A percentile compares a stretch with the other conserved stretches of the same genome.
These are phyloP conservation scores for Penicillium bovifimosum DNA, from an alignment of 495 filamentous ascomycete genomes.

Conservation along the genomic window DNA sequence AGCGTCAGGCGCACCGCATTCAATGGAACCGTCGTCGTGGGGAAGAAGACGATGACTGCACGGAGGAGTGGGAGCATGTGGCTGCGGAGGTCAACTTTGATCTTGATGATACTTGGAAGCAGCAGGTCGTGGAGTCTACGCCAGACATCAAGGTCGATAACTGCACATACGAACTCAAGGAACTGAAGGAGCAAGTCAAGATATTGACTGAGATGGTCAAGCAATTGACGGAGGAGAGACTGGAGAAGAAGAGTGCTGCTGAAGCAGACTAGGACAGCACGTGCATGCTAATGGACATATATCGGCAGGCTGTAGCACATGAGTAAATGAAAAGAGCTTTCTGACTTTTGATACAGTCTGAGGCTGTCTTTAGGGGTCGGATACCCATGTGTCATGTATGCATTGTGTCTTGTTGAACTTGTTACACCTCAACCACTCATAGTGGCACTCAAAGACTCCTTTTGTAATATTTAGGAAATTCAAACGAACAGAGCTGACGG, in stretches of 20 bases:
- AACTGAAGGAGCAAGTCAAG: conserved; percentile 63
- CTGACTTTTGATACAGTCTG: background rate
- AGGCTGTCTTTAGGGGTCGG: background rate
- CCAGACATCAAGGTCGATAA: conserved; percentile 72
- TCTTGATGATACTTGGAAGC: conserved; percentile 73
- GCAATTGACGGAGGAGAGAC: conserved; percentile 31
- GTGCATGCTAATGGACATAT: background rate
- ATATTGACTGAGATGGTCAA: conserved; percentile 59
- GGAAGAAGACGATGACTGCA: conserved; percentile 82
- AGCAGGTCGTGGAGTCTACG: conserved; percentile 64
- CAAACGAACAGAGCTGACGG: background rate
- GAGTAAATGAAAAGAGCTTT: background rate
- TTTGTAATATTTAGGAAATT: no score
- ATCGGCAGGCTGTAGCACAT: background rate
- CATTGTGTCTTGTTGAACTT: no score
- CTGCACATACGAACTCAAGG: conserved; percentile 60
- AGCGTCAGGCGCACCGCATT: conserved; percentile 60
- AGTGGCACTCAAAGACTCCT: no score
- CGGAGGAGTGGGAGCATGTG: conserved; percentile 92
- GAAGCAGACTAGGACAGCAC: background rate
- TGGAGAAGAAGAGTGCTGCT: background rate
- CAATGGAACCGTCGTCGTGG: conserved; percentile 66
- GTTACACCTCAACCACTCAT: no score
- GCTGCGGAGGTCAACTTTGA: conserved; percentile 67
- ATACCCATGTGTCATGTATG: no score